These are phyloP conservation scores for Penicillium sp. DNA, from an alignment of 2,329 filamentous ascomycete species.

Conservation along the genomic window DNA sequence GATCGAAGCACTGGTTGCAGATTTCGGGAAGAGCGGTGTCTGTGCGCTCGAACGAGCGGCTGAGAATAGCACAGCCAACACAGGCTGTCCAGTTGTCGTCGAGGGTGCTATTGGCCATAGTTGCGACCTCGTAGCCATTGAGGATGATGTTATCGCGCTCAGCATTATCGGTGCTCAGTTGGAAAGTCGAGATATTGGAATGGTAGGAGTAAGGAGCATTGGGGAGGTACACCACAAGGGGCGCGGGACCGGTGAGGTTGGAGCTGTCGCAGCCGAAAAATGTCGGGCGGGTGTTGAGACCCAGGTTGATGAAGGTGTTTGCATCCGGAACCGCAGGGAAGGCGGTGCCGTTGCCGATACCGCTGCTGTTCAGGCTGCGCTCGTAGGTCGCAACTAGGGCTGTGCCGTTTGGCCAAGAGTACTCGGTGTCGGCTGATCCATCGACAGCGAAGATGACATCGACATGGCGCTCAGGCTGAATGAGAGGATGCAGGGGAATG, in stretches of 20 bases:
- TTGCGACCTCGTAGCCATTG: slow-evolving; percentile 83
- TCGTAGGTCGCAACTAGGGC: slow-evolving; percentile 71
- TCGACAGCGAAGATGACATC: slow-evolving; percentile 83
- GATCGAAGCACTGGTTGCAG: slow-evolving; percentile 72
- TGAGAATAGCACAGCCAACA: slow-evolving; percentile 82
- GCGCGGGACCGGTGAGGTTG: slow-evolving; percentile 59
- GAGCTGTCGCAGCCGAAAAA: slow-evolving; percentile 76
- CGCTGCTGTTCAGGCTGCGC: slow-evolving; percentile 56
- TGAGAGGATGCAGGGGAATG: slow-evolving; percentile 73
- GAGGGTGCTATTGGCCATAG: slow-evolving; percentile 74
- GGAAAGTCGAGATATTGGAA: slow-evolving; percentile 79
- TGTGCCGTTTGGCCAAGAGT: slow-evolving; percentile 75
- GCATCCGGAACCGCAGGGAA: slow-evolving; percentile 72
- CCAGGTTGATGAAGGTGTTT: slow-evolving; percentile 76
- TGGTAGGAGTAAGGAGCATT: slow-evolving; percentile 75
- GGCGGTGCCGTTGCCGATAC: slow-evolving; percentile 63
- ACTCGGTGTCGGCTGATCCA: slow-evolving; percentile 68
- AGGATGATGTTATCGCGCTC: slow-evolving; percentile 77
- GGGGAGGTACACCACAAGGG: slow-evolving; percentile 83
- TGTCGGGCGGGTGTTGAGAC: slow-evolving; percentile 69
- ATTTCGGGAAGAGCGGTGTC: slow-evolving; percentile 65
- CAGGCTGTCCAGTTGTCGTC: slow-evolving; percentile 77
- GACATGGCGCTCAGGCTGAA: slow-evolving; percentile 68
- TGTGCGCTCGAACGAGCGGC: slow-evolving; percentile 71
- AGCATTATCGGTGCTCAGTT: slow-evolving; percentile 60